Percentiles rank a stretch among this genome's conserved stretches.
These are phyloP conservation scores for Fusarium chuoi DNA, from an alignment of 2,329 filamentous ascomycete species.

Conservation along the genomic window DNA sequence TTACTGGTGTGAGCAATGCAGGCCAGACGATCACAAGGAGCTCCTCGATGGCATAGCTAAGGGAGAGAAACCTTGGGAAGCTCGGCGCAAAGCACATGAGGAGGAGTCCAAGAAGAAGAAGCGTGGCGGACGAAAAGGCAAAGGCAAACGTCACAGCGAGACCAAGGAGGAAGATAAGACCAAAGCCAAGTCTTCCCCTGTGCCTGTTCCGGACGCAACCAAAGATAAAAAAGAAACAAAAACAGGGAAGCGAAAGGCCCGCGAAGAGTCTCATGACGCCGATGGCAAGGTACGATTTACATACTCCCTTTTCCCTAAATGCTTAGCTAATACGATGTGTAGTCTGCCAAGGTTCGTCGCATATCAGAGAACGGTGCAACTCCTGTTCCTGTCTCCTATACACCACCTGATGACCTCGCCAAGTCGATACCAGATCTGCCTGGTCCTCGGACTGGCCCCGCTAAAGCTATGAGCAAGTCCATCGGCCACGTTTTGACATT, in stretches of 20 bases:
- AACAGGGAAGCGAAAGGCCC: slow-evolving; percentile 66
- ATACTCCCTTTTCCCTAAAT: neutral
- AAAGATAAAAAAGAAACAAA: slow-evolving; percentile 63
- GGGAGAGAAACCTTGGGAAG: slow-evolving; percentile 90
- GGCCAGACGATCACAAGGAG: slow-evolving; percentile 82
- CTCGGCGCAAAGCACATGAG: slow-evolving; percentile 70
- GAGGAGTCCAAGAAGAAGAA: slow-evolving; percentile 69
- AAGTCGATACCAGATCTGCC: slow-evolving; percentile 66
- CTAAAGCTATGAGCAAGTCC: slow-evolving; percentile 75
- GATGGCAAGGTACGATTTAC: slow-evolving; percentile 58
- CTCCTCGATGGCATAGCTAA: slow-evolving; percentile 80
- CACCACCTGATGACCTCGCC: slow-evolving; percentile 62
- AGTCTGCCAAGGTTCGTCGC: slow-evolving; percentile 63
- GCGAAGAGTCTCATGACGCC: slow-evolving; percentile 66
- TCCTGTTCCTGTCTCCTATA: slow-evolving; percentile 52
- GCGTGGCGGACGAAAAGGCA: slow-evolving; percentile 69
- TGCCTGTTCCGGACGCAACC: slow-evolving; percentile 49
- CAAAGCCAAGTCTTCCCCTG: slow-evolving; percentile 54
- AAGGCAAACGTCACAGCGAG: slow-evolving; percentile 74
- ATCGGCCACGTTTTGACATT: slow-evolving; percentile 73
- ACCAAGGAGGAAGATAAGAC: slow-evolving; percentile 68
- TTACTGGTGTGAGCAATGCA: slow-evolving; percentile 94
- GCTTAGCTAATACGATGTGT: slow-evolving; percentile 1
- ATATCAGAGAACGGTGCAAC: slow-evolving; percentile 60
- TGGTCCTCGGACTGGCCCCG: slow-evolving; percentile 72